Base-by-base conservation (phyloP, 441 rosid genomes). In the Adansonia grandidieri region DNA sequence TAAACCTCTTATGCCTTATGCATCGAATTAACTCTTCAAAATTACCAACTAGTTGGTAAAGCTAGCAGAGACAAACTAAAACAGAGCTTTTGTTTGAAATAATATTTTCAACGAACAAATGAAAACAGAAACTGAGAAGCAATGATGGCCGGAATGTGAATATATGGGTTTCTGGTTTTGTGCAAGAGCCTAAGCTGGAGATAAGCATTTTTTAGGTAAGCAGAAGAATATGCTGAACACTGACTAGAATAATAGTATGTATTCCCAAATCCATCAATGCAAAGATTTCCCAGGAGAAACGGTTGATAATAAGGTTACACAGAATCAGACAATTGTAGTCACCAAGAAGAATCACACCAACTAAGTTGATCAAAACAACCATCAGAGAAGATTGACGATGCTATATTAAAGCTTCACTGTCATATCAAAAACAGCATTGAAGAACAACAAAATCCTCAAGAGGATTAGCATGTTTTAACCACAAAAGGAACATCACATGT, bases 401-500 rank as follows among this genome's bases (percentile, higher is more conserved):
- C 66, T 28, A 54, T 45, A 68, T 42, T n/a, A 4, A 17, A 45
- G 32, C 10, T 45, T 68, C 14, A 62, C 11, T 28, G 47, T 6
- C 40, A 71, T 7, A 22, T 19, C 13, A 13, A 70, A 24, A 37
- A 60, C 13, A 56, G 15, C 51, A 6, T 22, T 15, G 9, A 71
- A 40, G n/a, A 64, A 63, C 14, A 14, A 50, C 1, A 17, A 45
- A 15, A 13, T 77, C 54, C 64, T 60, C 28, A 19, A 19, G 1
- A 71, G 56, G 32, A 56, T 20, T n/a, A 2, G 60, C 2, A 61
- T 48, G 45, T 24, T 40, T 42, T 3, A 79, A 67, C 76, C 22
- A 42, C 57, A 53, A 22, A 14, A 71, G 66, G 61, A 32, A 40
- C 50, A 76, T 54, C 44, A 64, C 20, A 62, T 19, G 60, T 71